Percentiles rank a stretch among this genome's conserved stretches.
These are phyloP conservation scores for Erysimum cheiri DNA, from an alignment of 441 rosid genomes.

Conservation along the genomic window DNA sequence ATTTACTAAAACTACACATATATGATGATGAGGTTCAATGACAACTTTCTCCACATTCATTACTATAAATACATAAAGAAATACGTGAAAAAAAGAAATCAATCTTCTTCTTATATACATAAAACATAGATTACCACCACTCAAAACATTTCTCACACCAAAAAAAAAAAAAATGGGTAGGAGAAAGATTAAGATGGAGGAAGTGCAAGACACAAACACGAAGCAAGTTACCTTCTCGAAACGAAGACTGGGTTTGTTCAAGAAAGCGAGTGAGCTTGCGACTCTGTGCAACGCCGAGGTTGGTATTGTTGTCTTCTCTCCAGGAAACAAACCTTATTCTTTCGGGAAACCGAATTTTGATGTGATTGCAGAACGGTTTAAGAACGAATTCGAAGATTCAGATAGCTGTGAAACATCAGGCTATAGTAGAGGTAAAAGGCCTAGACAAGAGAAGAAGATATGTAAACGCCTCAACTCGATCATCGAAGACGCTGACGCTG, in stretches of 20 bases:
- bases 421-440: background rate
- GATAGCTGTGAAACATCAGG: conserved; percentile 27
- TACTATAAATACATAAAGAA: conserved; percentile 33
- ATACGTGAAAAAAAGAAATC: background rate
- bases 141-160: conserved; percentile 17
- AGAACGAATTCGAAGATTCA: conserved; percentile 23
- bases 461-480: conserved; percentile 35
- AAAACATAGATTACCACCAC: conserved; percentile 4
- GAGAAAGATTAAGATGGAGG: conserved; percentile 47
- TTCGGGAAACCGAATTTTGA: conserved; percentile 43
- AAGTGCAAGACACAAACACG: conserved; percentile 46
- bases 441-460: conserved; percentile 35
- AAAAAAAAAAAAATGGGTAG: conserved; percentile 45
- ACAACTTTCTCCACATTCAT: conserved; percentile 27
- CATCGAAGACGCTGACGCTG: conserved; percentile 26
- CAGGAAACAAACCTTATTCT: conserved; percentile 44
- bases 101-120: background rate
- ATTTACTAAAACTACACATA: conserved; percentile 14
- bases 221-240: conserved; percentile 47
- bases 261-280: conserved; percentile 46
- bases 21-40: conserved; percentile 25
- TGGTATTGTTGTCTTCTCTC: conserved; percentile 45
- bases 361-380: conserved; percentile 32
- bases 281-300: conserved; percentile 45
- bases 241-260: conserved; percentile 46